These are phyloP conservation scores for Globisporangium ultimum DNA, from an alignment of 352 stramenopile species.

Conservation along the genomic window DNA sequence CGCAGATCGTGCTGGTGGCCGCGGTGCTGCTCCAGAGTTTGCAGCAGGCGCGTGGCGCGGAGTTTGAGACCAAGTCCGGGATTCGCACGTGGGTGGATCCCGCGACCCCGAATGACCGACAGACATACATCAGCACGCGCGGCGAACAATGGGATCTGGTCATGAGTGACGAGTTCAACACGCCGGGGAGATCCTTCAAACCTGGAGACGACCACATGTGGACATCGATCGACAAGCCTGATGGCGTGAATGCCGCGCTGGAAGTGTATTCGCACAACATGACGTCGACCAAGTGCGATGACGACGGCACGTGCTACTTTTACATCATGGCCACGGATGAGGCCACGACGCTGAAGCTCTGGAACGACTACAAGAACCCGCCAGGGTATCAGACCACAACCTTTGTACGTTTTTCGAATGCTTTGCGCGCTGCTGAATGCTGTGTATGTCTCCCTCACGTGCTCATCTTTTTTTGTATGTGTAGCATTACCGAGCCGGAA, in stretches of 20 bases:
- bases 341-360: slow-evolving; percentile 35
- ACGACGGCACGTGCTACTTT: slow-evolving; percentile 52
- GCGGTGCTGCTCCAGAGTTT: no score
- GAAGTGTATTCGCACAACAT: slow-evolving; percentile 93
- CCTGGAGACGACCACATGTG: slow-evolving; percentile 93
- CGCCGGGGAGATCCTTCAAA: slow-evolving; percentile 72
- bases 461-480: background rate
- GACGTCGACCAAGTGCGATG: slow-evolving; percentile 51
- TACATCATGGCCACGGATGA: slow-evolving; percentile 56
- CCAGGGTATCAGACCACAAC: slow-evolving; percentile 39
- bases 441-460: background rate
- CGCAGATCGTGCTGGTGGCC: no score
- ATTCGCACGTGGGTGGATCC: slow-evolving; percentile 44
- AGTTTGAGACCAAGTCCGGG: slow-evolving; percentile 23
- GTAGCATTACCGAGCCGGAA: slow-evolving; percentile 54
- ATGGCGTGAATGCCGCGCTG: slow-evolving; percentile 87
- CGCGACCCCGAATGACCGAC: slow-evolving; percentile 26
- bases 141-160: slow-evolving; percentile 54
- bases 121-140: slow-evolving; percentile 59
- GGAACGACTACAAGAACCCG: slow-evolving; percentile 53
- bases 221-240: slow-evolving; percentile 90
- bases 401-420: background rate
- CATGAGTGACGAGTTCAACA: slow-evolving; percentile 81
- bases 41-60: no score
- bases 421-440: background rate